phyloP scores from a whole-genome alignment of 768 basidiomycete species.

The Boletus sensibilis region DNA sequence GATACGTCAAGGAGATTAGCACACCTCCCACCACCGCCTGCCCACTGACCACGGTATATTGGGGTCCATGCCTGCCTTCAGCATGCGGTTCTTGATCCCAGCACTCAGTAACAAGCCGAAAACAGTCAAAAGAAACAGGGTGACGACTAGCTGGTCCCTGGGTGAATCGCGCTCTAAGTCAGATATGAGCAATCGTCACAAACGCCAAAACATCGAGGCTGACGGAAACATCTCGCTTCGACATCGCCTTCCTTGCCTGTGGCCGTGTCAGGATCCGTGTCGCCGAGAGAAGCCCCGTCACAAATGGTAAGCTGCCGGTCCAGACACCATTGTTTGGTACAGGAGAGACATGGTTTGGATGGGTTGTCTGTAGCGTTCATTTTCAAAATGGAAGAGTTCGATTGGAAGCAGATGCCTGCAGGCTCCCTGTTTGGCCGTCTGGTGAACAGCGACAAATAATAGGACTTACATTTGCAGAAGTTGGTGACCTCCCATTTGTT shows the following conservation, averaged over 20 bases:
- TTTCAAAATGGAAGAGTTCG: slow-evolving; percentile 83
- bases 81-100: slow-evolving; percentile 79
- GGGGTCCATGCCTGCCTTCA: slow-evolving; percentile 70
- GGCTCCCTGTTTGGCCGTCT: slow-evolving; percentile 7
- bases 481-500: slow-evolving; percentile 88
- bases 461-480: slow-evolving; percentile 79
- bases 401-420: slow-evolving; percentile 86
- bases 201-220: slow-evolving; percentile 41
- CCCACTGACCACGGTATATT: slow-evolving; percentile 62
- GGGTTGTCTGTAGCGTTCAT: slow-evolving; percentile 81
- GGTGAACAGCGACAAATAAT: background rate
- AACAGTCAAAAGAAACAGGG: slow-evolving; percentile 83
- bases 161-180: slow-evolving; percentile 87
- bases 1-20: slow-evolving; percentile 26
- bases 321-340: slow-evolving; percentile 94
- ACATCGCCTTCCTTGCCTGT: slow-evolving; percentile 96
- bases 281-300: slow-evolving; percentile 75
- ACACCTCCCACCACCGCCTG: slow-evolving; percentile 83
- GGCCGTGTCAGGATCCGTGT: slow-evolving; percentile 87
- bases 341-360: slow-evolving; percentile 87
- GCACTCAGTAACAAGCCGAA: slow-evolving; percentile 83
- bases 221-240: slow-evolving; percentile 94
- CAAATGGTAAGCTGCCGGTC: slow-evolving; percentile 89
- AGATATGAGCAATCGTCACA: slow-evolving; percentile 27
- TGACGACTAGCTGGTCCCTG: slow-evolving; percentile 91